Percentiles rank a stretch among this genome's conserved stretches.
phyloP scores from a whole-genome alignment of 202 grass and related monocot species.

The Carex sylvatica region DNA sequence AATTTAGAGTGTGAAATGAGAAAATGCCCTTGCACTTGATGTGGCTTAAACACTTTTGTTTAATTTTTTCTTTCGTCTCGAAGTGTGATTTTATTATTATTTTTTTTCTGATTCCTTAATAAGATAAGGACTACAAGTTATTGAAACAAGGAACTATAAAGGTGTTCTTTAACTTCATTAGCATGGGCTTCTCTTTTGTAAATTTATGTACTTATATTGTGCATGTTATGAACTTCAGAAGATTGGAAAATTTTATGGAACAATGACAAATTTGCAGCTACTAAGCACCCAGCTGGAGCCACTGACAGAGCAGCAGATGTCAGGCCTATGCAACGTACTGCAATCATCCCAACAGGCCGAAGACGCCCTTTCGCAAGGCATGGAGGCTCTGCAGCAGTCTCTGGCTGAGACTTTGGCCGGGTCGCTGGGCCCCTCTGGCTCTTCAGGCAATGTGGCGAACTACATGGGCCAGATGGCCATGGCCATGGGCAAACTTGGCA shows the following conservation, averaged over 20 bases:
- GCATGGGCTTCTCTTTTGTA: background rate
- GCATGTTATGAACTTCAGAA: background rate
- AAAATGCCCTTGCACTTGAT: background rate
- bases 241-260: constrained; percentile 20
- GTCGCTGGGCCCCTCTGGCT: constrained; percentile 71
- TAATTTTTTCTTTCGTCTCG: background rate
- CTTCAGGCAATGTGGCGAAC: constrained; percentile 88
- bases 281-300: constrained; percentile 86
- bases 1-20: background rate
- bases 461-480: constrained; percentile 99
- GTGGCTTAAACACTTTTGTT: background rate
- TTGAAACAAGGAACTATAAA: background rate
- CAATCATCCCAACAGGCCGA: constrained; percentile 95
- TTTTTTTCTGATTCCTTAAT: background rate
- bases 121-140: background rate
- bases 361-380: constrained; percentile 98
- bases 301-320: constrained; percentile 82
- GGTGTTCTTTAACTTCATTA: background rate
- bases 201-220: background rate
- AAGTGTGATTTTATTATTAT: background rate
- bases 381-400: constrained; percentile 95
- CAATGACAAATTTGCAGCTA: constrained; percentile 53
- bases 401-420: constrained; percentile 94
- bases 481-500: constrained; percentile 97
- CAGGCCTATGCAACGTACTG: constrained; percentile 83